Percentiles rank a stretch among this genome's conserved stretches.
phyloP scores from a whole-genome alignment of 2,329 filamentous ascomycete genomes.

The Huntiella savannae region DNA sequence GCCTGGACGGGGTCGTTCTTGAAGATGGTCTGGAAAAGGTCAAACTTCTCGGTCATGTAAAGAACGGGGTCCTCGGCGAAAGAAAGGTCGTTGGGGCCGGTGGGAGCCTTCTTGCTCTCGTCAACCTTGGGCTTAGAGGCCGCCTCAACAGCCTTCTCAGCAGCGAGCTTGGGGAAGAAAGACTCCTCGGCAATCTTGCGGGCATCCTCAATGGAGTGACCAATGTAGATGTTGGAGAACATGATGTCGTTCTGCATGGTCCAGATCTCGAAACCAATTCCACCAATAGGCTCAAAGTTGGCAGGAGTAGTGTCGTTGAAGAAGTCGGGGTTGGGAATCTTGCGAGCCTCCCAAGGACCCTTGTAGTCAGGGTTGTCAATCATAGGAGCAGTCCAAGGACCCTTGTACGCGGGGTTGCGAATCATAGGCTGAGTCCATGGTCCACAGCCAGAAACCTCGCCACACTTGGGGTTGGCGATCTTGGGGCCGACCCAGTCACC shows the following conservation, averaged over 20 bases:
- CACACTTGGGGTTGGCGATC: conserved; percentile 89
- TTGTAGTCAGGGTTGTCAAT: conserved; percentile 98
- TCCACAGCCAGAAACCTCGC: conserved; percentile 82
- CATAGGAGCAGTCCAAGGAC: conserved; percentile 84
- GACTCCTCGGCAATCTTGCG: conserved; percentile 76
- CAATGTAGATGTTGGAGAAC: conserved; percentile 99
- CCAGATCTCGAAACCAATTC: conserved; percentile 98
- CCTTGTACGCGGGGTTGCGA: conserved; percentile 95
- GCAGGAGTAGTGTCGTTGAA: conserved; percentile 93
- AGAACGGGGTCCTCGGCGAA: conserved; percentile 81
- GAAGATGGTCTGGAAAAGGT: conserved; percentile 72
- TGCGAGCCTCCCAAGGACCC: conserved; percentile 80
- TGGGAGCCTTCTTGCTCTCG: conserved; percentile 34
- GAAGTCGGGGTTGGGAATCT: conserved; percentile 92
- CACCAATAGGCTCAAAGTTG: conserved; percentile 96
- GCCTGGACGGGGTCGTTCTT: conserved; percentile 69
- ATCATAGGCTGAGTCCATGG: conserved; percentile 81
- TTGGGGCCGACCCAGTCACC: conserved; percentile 89
- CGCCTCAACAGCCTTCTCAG: conserved; percentile 65
- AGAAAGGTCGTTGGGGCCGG: conserved; percentile 56
- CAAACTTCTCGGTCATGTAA: conserved; percentile 82
- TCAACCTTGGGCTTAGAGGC: conserved; percentile 59
- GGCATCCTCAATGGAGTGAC: conserved; percentile 86
- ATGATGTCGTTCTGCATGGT: conserved; percentile 98
- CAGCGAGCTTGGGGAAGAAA: conserved; percentile 69